These are phyloP conservation scores for Lachancea lanzarotensis DNA, from an alignment of 805 yeast species.

Conservation along the genomic window DNA sequence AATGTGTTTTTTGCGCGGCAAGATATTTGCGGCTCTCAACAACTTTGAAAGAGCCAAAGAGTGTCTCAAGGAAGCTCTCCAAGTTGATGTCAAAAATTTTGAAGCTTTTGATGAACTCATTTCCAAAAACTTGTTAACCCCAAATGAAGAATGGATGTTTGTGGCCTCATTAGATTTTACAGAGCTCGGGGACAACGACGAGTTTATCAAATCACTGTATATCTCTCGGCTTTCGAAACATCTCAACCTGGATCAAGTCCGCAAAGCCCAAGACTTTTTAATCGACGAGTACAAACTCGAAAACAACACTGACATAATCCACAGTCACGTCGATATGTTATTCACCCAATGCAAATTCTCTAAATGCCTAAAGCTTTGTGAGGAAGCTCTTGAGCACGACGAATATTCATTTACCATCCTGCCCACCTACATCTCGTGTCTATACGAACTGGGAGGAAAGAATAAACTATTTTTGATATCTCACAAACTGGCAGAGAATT, in stretches of 20 bases:
- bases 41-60: slow-evolving; percentile 82
- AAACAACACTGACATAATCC: slow-evolving; percentile 61
- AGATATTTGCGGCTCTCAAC: slow-evolving; percentile 73
- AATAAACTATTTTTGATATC: slow-evolving; percentile 75
- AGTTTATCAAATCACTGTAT: slow-evolving; percentile 69
- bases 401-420: slow-evolving; percentile 63
- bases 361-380: slow-evolving; percentile 71
- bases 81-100: slow-evolving; percentile 83
- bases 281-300: slow-evolving; percentile 66
- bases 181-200: slow-evolving; percentile 72
- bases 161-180: slow-evolving; percentile 49
- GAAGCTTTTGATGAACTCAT: slow-evolving; percentile 85
- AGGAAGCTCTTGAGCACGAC: slow-evolving; percentile 48
- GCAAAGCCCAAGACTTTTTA: slow-evolving; percentile 60
- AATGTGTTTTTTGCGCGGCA: slow-evolving; percentile 77
- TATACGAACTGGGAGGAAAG: slow-evolving; percentile 77
- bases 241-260: slow-evolving; percentile 47
- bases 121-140: slow-evolving; percentile 65
- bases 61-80: slow-evolving; percentile 77
- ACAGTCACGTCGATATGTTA: slow-evolving; percentile 60
- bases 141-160: slow-evolving; percentile 83
- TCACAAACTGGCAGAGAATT: slow-evolving; percentile 77
- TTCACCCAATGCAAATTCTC: slow-evolving; percentile 74
- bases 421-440: slow-evolving; percentile 75
- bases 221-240: slow-evolving; percentile 71